A percentile compares a stretch with the other conserved stretches of the same genome.
Conservation (phyloP, 2,329 filamentous ascomycete species). For the Sclerotinia sclerotiorum region DNA sequence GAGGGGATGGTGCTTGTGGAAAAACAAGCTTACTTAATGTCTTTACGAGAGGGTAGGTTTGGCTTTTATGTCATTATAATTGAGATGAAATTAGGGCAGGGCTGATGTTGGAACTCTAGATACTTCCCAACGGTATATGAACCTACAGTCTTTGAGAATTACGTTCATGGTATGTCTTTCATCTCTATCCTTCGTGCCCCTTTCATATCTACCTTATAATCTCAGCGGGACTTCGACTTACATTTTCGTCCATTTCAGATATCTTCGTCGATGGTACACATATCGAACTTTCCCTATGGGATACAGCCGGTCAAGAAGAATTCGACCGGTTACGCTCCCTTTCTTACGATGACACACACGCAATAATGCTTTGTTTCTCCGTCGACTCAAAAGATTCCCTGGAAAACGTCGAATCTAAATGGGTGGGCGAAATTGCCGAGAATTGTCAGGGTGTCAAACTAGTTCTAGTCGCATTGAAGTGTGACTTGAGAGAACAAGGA, state of each 20-base stretch:
- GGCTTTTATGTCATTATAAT: background rate
- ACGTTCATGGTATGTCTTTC: conserved; percentile 81
- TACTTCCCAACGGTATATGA: conserved; percentile 99
- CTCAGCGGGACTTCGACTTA: conserved; percentile 13
- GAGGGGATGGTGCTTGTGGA: conserved; percentile 92
- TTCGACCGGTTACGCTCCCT: conserved; percentile 94
- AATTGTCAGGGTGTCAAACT: conserved; percentile 96
- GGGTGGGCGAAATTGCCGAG: conserved; percentile 96
- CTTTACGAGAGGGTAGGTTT: conserved; percentile 87
- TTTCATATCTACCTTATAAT: background rate
- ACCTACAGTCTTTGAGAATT: conserved; percentile 98
- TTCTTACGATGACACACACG: conserved; percentile 94
- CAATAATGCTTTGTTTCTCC: conserved; percentile 98
- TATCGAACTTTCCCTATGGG: conserved; percentile 97
- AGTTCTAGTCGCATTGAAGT: conserved; percentile 93
- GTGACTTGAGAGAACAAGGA: conserved; percentile 80
- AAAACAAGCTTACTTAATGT: conserved; percentile 98
- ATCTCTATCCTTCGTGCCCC: background rate
- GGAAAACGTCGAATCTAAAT: conserved; percentile 98
- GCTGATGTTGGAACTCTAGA: conserved; percentile 46
- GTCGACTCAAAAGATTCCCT: conserved; percentile 95
- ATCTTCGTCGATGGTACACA: conserved; percentile 98
- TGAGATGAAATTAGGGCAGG: conserved; percentile 5
- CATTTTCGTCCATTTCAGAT: conserved; percentile 54
- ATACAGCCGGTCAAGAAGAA: conserved; percentile 98